A percentile compares a stretch with the other conserved stretches of the same genome.
phyloP scores from a whole-genome alignment of 1,284 basidiomycete genomes.

The Grifola frondosa region DNA sequence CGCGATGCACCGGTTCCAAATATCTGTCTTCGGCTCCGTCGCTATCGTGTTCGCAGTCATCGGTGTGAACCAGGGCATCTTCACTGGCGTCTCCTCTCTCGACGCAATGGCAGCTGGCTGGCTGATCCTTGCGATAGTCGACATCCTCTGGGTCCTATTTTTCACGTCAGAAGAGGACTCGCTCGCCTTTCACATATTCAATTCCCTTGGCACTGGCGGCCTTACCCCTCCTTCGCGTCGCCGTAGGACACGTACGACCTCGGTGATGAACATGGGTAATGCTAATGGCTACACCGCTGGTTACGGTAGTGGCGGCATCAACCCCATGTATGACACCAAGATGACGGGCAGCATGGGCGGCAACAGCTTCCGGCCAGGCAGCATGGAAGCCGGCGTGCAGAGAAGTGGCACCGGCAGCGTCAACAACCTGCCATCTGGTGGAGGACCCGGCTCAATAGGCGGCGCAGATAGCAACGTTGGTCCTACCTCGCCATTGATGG shows the following conservation, averaged over 20 bases:
- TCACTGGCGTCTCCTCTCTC: conserved; percentile 47
- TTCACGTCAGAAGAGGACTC: conserved; percentile 96
- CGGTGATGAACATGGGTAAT: conserved; percentile 61
- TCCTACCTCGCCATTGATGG: conserved; percentile 64
- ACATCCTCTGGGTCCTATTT: conserved; percentile 95
- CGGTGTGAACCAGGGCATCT: conserved; percentile 74
- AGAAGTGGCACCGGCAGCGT: conserved; percentile 44
- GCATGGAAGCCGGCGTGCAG: conserved; percentile 29
- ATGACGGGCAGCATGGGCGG: conserved; percentile 54
- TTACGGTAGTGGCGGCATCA: conserved; percentile 49
- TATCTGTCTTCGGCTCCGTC: conserved; percentile 84
- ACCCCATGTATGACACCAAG: conserved; percentile 62
- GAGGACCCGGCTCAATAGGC: conserved; percentile 45
- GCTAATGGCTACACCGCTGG: conserved; percentile 67
- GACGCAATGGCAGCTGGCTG: conserved; percentile 91
- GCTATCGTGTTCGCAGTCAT: conserved; percentile 85
- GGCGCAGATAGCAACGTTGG: conserved; percentile 46
- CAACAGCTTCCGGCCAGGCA: conserved; percentile 57
- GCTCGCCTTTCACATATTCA: conserved; percentile 79
- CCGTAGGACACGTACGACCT: conserved; percentile 51
- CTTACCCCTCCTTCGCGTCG: conserved; percentile 77
- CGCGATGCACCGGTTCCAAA: conserved; percentile 83
- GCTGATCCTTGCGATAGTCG: conserved; percentile 86
- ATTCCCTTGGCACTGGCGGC: conserved; percentile 83
- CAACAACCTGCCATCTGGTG: conserved; percentile 37